Evolutionary conservation across 2,329 filamentous ascomycete species (phyloP), one percentile per base, ranked within the genome.

Genomic region (Decorospora gaudefroyi): DNA sequence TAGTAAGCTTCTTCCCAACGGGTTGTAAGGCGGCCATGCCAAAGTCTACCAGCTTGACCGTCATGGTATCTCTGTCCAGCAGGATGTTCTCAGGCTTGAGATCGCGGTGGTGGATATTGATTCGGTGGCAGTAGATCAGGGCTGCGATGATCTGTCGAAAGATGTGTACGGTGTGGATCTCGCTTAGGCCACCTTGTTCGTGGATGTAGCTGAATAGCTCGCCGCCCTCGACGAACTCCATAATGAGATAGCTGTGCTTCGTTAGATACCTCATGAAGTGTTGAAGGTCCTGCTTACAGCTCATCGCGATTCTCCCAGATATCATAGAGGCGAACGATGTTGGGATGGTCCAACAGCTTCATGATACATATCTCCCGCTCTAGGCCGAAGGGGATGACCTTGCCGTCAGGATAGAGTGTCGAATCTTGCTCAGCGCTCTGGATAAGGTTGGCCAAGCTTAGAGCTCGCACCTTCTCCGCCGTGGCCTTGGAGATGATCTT

Each of bases 291-390:
- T 10, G 65, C 88, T 75, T 77, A 96, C 88, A 99, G 85, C 71
- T 99, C 91, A 43, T 90, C 88, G 15, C 88, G 82, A 66, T 96
- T 97, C 73, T 99, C 93, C 92, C 92, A 99, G 19, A 99, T 92
- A 72, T 99, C 93, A 67, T 92, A 93, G 7, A 99, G 75, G 57
- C 88, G 89, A 70, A 96, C 91, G 61, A 97, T 92, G 68, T 97
- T 93, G 4, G 87, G 88, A 72, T 99, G 93, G 62, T 96, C 86
- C 49, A 97, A 88, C 45, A 97, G 80, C 73, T 96, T 97, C 81
- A 99, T 90, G 59, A 99, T 95, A 21, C 92, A 90, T 27, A 99
- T 91, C 67, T 99, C 93, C 41, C 93, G 82, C 72, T 97, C 92
- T 49, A 99, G 87, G 1, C 90, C 88, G 61, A 92, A 84, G 1